phyloP scores from a whole-genome alignment of 2,329 filamentous ascomycete species.

The Bisporella sp. region DNA sequence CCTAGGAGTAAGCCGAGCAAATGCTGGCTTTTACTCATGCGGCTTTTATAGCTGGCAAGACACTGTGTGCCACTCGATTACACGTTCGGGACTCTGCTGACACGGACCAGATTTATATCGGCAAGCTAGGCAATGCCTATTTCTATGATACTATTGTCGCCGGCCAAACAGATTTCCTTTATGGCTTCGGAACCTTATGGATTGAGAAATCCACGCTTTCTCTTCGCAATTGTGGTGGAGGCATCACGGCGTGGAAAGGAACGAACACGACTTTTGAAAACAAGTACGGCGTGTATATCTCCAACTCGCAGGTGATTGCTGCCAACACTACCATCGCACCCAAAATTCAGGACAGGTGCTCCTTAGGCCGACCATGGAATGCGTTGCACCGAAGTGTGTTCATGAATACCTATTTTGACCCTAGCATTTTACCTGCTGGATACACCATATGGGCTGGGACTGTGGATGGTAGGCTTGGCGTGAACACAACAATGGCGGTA shows the following conservation, averaged over 20 bases:
- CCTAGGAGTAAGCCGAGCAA: constrained; percentile 53
- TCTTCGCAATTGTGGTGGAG: constrained; percentile 56
- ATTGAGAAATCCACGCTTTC: constrained; percentile 46
- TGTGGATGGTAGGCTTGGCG: constrained; percentile 7
- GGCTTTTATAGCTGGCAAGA: constrained; percentile 64
- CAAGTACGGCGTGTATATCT: constrained; percentile 61
- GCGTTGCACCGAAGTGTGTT: constrained; percentile 38
- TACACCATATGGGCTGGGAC: constrained; percentile 41
- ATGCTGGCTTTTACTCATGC: constrained; percentile 60
- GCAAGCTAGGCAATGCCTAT: constrained; percentile 60
- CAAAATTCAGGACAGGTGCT: constrained; percentile 34
- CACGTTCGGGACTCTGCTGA: background rate
- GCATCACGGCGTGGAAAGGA: constrained; percentile 64
- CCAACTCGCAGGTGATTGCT: constrained; percentile 44
- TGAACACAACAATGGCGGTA: constrained; percentile 41
- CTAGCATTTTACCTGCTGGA: constrained; percentile 38
- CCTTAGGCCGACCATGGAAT: constrained; percentile 48
- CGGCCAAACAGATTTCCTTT: constrained; percentile 62
- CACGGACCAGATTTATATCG: constrained; percentile 46
- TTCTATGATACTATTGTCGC: constrained; percentile 54
- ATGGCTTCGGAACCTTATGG: constrained; percentile 53
- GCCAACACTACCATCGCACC: constrained; percentile 42
- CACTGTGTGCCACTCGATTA: constrained; percentile 36
- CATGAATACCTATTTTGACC: constrained; percentile 41
- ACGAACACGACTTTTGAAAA: constrained; percentile 59